phyloP scores from a whole-genome alignment of 768 basidiomycete genomes.

The Pleurotus djamor region DNA sequence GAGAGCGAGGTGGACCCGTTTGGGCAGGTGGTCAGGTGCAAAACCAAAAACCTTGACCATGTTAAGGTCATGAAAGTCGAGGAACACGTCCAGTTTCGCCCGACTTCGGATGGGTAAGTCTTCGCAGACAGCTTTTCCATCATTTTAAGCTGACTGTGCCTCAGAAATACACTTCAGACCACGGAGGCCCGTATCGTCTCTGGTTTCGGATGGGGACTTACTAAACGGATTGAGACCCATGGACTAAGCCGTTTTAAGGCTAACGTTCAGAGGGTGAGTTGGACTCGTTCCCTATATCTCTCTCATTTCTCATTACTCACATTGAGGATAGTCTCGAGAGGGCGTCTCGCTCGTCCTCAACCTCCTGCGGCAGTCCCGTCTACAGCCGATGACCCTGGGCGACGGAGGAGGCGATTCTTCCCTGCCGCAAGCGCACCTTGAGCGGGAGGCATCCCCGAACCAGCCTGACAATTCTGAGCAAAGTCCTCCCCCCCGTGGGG shows the following conservation, averaged over 20 bases:
- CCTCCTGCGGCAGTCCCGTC: slow-evolving; percentile 76
- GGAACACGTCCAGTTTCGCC: slow-evolving; percentile 74
- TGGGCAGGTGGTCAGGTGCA: slow-evolving; percentile 72
- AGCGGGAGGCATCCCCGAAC: not conserved
- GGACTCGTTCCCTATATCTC: not conserved
- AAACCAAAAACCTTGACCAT: slow-evolving; percentile 90
- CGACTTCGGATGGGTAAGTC: slow-evolving; percentile 67
- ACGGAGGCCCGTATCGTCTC: slow-evolving; percentile 90
- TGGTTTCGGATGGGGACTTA: slow-evolving; percentile 87
- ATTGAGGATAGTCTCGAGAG: slow-evolving; percentile 66
- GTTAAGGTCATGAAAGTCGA: slow-evolving; percentile 93
- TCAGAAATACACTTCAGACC: slow-evolving; percentile 76
- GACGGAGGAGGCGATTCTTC: slow-evolving; percentile 18
- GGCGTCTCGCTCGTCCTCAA: slow-evolving; percentile 82
- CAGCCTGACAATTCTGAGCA: not conserved
- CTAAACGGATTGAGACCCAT: slow-evolving; percentile 83
- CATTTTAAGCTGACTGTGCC: slow-evolving; percentile 1
- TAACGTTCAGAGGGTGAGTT: slow-evolving; percentile 73
- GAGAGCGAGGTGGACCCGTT: slow-evolving; percentile 91
- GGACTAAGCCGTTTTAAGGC: slow-evolving; percentile 84
- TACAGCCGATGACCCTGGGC: slow-evolving; percentile 53
- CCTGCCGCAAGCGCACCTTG: slow-evolving; percentile 1
- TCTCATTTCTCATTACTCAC: slow-evolving; percentile 6
- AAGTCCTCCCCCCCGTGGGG: slow-evolving; percentile 7
- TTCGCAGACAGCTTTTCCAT: not conserved